Percentiles rank a stretch among this genome's conserved stretches.
Evolutionary conservation across 2,329 filamentous ascomycete species (phyloP).

Genomic region (Calonectria leucothoes): DNA sequence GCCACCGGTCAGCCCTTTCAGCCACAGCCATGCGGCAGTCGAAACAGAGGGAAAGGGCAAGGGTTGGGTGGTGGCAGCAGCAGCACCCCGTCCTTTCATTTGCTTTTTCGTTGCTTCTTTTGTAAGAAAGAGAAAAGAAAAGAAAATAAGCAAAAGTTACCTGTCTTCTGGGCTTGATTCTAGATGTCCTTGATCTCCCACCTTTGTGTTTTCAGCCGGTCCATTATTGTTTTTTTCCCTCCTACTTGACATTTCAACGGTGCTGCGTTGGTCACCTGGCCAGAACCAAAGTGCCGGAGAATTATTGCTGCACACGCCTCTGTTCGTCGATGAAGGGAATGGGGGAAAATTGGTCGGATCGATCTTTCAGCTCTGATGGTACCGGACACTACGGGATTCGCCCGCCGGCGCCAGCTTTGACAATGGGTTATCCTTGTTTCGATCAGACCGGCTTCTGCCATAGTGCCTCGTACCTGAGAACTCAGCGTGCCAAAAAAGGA

Average conservation of each 20-base stretch:
- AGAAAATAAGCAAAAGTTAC: not conserved
- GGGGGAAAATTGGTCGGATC: not conserved
- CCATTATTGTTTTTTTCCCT: not conserved
- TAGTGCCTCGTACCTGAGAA: not conserved
- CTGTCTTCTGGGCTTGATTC: not conserved
- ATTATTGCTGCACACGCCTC: not conserved
- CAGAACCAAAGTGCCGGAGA: not conserved
- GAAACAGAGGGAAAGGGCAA: not conserved
- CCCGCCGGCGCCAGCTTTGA: not conserved
- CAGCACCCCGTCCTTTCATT: not conserved
- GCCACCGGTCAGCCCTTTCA: not conserved
- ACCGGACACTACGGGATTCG: not conserved
- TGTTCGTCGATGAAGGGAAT: not conserved
- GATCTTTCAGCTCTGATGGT: not conserved
- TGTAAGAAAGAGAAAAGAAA: not conserved
- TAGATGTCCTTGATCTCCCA: not conserved
- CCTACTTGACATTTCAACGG: not conserved
- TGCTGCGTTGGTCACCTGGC: not conserved
- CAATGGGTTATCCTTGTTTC: not conserved
- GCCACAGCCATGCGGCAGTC: conserved; percentile 2
- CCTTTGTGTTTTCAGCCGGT: not conserved
- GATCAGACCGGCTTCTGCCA: not conserved
- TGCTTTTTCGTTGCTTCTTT: not conserved
- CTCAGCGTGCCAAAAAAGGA: not conserved
- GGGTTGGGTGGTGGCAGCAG: not conserved